phyloP scores from a whole-genome alignment of 1,284 basidiomycete species.

The Ganoderma meredithae region DNA sequence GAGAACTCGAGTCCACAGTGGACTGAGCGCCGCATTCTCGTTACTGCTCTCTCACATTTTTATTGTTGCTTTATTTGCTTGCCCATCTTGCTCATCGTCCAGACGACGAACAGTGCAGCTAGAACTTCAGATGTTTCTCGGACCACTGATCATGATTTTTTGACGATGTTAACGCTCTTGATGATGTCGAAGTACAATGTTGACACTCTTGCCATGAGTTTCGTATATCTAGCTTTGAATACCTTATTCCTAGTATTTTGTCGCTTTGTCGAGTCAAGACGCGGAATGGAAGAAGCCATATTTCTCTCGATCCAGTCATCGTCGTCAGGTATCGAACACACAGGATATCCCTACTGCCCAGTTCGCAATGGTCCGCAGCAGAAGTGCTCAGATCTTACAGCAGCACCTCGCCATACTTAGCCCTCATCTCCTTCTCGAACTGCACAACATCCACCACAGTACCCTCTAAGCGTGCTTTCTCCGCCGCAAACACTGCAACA shows the following conservation, averaged over 20 bases:
- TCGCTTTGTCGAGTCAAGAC: background rate
- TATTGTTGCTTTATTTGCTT: slow-evolving; percentile 57
- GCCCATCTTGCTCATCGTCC: slow-evolving; percentile 15
- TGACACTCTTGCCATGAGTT: slow-evolving; percentile 19
- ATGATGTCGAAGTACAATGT: slow-evolving; percentile 10
- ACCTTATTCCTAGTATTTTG: slow-evolving; percentile 15
- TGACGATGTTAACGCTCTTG: slow-evolving; percentile 11
- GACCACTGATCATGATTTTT: background rate
- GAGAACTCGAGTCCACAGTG: slow-evolving; percentile 62
- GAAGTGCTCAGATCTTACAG: background rate
- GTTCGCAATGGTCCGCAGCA: background rate
- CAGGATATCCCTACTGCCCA: slow-evolving; percentile 1
- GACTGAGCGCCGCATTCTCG: slow-evolving; percentile 20
- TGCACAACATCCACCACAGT: slow-evolving; percentile 68
- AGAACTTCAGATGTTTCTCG: background rate
- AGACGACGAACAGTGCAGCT: slow-evolving; percentile 24
- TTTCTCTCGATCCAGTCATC: background rate
- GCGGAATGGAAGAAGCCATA: background rate
- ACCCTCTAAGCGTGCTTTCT: slow-evolving; percentile 74
- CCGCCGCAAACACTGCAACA: slow-evolving; percentile 86
- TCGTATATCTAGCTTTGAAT: slow-evolving; percentile 32
- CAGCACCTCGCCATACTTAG: slow-evolving; percentile 30
- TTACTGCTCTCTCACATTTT: slow-evolving; percentile 10
- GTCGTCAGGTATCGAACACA: background rate
- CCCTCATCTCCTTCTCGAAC: slow-evolving; percentile 62